These are phyloP conservation scores for Mycena citricolor DNA, from an alignment of 1,284 basidiomycete genomes.

Conservation along the genomic window DNA sequence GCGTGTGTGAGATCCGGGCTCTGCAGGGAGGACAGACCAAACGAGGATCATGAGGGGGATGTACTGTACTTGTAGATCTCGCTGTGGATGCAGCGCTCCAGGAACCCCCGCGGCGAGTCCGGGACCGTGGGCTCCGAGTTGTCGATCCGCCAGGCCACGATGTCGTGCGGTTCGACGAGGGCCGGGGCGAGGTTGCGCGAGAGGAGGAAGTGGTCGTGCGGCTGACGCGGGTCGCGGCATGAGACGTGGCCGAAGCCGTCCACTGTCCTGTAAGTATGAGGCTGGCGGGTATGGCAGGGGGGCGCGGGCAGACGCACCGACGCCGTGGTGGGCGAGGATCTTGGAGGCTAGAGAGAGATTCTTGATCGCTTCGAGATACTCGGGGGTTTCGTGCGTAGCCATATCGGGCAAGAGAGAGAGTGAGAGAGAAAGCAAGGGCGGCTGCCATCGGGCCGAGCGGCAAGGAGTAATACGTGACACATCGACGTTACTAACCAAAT, in stretches of 20 bases:
- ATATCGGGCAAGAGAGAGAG: too few relatives aligned
- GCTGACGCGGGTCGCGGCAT: constrained; percentile 21
- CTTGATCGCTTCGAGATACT: constrained; percentile 8
- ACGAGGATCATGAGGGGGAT: neutral
- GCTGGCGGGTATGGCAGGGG: neutral
- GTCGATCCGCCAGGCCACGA: constrained; percentile 19
- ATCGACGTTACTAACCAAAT: too few relatives aligned
- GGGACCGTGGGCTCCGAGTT: constrained; percentile 19
- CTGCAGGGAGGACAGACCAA: neutral
- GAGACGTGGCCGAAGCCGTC: constrained; percentile 23
- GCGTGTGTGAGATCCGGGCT: neutral
- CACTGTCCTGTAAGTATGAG: constrained; percentile 2
- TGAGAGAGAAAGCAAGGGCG: too few relatives aligned
- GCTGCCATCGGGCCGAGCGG: too few relatives aligned
- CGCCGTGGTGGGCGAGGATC: constrained; percentile 20
- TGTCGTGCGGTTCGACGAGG: constrained; percentile 16
- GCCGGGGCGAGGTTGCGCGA: constrained; percentile 21
- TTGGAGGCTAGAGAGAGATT: constrained; percentile 19
- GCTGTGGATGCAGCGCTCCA: constrained; percentile 23
- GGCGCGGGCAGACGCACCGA: constrained; percentile 4
- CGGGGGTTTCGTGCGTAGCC: too few relatives aligned
- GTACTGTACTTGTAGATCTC: constrained; percentile 21
- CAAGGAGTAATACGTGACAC: too few relatives aligned
- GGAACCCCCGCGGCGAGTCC: constrained; percentile 18
- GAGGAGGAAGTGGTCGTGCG: constrained; percentile 21